Conservation (phyloP, 192 early-diverging fungal species). For the Coemansia sp. region DNA sequence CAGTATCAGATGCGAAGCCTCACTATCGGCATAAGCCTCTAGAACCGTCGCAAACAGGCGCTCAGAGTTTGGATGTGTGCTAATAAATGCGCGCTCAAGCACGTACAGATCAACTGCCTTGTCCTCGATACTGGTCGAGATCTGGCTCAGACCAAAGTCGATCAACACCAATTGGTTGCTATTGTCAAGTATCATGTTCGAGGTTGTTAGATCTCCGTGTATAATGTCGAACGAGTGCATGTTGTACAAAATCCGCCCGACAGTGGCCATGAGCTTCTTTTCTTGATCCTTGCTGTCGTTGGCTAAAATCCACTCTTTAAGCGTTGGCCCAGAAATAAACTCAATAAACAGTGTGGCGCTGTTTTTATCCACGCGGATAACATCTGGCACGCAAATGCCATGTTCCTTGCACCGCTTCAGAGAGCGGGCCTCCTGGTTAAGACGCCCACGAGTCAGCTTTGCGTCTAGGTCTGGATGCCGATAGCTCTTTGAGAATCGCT, state of each 20-base stretch:
- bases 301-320: slow-evolving; percentile 68
- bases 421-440: slow-evolving; percentile 86
- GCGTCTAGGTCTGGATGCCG: slow-evolving; percentile 89
- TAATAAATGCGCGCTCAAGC: slow-evolving; percentile 88
- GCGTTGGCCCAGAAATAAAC: slow-evolving; percentile 73
- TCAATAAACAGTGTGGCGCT: slow-evolving; percentile 88
- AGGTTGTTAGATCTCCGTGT: slow-evolving; percentile 97
- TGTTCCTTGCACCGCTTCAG: slow-evolving; percentile 70
- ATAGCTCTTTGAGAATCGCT: slow-evolving; percentile 92
- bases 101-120: slow-evolving; percentile 99
- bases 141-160: slow-evolving; percentile 95
- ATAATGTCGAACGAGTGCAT: slow-evolving; percentile 88
- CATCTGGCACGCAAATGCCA: slow-evolving; percentile 77
- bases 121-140: slow-evolving; percentile 84
- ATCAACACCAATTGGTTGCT: slow-evolving; percentile 66
- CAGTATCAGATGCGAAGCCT: slow-evolving; percentile 62
- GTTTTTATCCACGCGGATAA: slow-evolving; percentile 78
- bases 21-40: slow-evolving; percentile 65
- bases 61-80: slow-evolving; percentile 90
- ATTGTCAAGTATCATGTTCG: slow-evolving; percentile 81
- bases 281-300: slow-evolving; percentile 22
- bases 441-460: slow-evolving; percentile 72
- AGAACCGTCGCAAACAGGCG: slow-evolving; percentile 75
- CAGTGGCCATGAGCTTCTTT: slow-evolving; percentile 52
- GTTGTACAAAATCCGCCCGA: slow-evolving; percentile 68